Evolutionary conservation across 176 grass and related monocot species (phyloP).

Genomic region (Rhynchospora tenuis): DNA sequence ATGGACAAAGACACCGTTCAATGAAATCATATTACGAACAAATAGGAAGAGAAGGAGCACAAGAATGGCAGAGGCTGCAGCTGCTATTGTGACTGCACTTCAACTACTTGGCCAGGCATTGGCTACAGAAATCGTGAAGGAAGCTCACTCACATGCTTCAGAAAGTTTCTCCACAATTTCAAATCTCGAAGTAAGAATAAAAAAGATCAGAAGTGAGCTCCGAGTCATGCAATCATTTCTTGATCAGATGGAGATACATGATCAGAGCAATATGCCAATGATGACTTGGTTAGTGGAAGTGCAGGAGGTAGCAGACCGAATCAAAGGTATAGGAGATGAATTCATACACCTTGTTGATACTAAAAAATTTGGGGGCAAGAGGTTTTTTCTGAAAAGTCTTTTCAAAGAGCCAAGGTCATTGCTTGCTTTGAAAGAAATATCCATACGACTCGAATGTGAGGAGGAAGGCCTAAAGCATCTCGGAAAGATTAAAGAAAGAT

Average conservation of each 20-base stretch:
- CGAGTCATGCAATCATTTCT: conserved; percentile 25
- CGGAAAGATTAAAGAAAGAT: background rate
- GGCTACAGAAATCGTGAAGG: conserved; percentile 1
- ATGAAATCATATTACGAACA: background rate
- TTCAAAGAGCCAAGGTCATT: conserved; percentile 7
- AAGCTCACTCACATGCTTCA: background rate
- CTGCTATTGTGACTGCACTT: background rate
- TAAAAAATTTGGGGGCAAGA: conserved; percentile 2
- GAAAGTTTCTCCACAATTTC: background rate
- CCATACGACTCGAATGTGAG: background rate
- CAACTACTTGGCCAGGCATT: background rate
- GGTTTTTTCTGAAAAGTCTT: background rate
- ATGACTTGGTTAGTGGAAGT: conserved; percentile 22
- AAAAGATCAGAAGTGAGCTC: conserved; percentile 20
- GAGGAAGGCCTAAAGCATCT: conserved; percentile 14
- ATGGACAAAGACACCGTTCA: background rate
- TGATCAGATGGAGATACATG: background rate
- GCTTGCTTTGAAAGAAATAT: conserved; percentile 19
- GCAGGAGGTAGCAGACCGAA: conserved; percentile 14
- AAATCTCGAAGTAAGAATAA: conserved; percentile 19
- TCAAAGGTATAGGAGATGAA: conserved; percentile 40
- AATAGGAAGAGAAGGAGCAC: background rate
- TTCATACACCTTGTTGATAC: conserved; percentile 3
- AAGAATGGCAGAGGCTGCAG: conserved; percentile 34
- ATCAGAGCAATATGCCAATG: background rate